A percentile compares a stretch with the other conserved stretches of the same genome.
Conservation (phyloP, 768 basidiomycete species). For the Hygrocybe coccinea region DNA sequence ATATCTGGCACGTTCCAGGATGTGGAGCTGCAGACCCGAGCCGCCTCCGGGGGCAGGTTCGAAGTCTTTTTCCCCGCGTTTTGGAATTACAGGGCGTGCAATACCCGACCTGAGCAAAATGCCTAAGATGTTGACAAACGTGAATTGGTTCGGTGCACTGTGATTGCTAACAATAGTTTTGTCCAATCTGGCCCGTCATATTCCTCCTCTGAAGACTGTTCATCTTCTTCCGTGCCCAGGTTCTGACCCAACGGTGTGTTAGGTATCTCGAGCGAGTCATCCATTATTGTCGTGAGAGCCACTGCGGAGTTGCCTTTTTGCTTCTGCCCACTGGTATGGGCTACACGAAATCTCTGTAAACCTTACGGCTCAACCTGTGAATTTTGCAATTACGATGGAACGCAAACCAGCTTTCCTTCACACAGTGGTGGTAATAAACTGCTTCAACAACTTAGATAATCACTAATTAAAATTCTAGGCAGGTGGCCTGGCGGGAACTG, state of each 20-base stretch:
- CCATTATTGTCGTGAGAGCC: slow-evolving; percentile 33
- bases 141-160: slow-evolving; percentile 1
- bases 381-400: neutral
- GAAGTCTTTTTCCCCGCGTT: slow-evolving; percentile 96
- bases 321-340: neutral
- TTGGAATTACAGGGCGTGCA: slow-evolving; percentile 76
- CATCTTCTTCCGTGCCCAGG: slow-evolving; percentile 34
- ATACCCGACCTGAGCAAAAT: slow-evolving; percentile 31
- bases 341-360: no score
- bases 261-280: slow-evolving; percentile 53
- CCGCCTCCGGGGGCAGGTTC: slow-evolving; percentile 70
- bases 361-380: no score
- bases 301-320: neutral
- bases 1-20: slow-evolving; percentile 69
- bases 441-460: neutral
- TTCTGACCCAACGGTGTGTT: slow-evolving; percentile 27
- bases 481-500: slow-evolving; percentile 85
- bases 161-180: slow-evolving; percentile 53
- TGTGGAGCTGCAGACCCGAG: slow-evolving; percentile 73
- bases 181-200: slow-evolving; percentile 82
- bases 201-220: slow-evolving; percentile 57
- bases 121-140: slow-evolving; percentile 11
- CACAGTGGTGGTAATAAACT: slow-evolving; percentile 41
- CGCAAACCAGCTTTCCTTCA: slow-evolving; percentile 41
- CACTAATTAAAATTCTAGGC: slow-evolving; percentile 42